Percentiles rank a stretch among this genome's conserved stretches.
These are phyloP conservation scores for Fusarium sulawesiense DNA, from an alignment of 2,329 filamentous ascomycete species.

Conservation along the genomic window DNA sequence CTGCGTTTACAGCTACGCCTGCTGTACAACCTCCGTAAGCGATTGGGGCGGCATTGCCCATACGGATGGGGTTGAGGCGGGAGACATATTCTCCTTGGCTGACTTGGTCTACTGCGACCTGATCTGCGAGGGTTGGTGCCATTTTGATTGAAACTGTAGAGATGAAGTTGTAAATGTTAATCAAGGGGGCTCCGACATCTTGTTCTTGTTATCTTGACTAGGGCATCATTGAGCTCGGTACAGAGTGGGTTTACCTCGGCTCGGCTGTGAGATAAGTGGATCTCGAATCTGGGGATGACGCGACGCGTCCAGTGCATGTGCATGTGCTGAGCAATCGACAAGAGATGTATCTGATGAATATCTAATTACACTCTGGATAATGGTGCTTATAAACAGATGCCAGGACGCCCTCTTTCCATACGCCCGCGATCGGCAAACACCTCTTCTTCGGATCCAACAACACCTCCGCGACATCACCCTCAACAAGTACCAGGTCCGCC, in stretches of 20 bases:
- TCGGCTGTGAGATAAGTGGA: conserved; percentile 6
- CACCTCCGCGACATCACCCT: no score
- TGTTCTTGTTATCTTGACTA: no score
- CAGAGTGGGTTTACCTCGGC: conserved; percentile 14
- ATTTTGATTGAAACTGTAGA: neutral
- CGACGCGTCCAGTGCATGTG: neutral
- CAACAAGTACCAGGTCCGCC: no score
- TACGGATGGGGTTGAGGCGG: conserved; percentile 42
- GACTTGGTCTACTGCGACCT: conserved; percentile 40
- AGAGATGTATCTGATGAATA: no score
- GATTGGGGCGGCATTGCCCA: conserved; percentile 50
- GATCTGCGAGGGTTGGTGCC: conserved; percentile 30
- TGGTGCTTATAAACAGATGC: no score
- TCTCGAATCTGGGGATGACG: neutral
- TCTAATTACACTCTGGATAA: no score
- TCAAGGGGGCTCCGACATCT: neutral
- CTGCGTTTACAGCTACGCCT: conserved; percentile 55
- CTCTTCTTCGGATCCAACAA: no score
- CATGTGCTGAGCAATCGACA: neutral
- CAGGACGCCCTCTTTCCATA: no score
- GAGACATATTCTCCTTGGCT: conserved; percentile 43
- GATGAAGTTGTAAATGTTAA: neutral
- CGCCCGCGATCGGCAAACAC: no score
- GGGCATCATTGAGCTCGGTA: conserved; percentile 1
- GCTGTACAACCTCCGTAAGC: conserved; percentile 61